These are phyloP conservation scores for Stevia rebaudiana DNA, from an alignment of 140 eudicot genomes.

Conservation along the genomic window DNA sequence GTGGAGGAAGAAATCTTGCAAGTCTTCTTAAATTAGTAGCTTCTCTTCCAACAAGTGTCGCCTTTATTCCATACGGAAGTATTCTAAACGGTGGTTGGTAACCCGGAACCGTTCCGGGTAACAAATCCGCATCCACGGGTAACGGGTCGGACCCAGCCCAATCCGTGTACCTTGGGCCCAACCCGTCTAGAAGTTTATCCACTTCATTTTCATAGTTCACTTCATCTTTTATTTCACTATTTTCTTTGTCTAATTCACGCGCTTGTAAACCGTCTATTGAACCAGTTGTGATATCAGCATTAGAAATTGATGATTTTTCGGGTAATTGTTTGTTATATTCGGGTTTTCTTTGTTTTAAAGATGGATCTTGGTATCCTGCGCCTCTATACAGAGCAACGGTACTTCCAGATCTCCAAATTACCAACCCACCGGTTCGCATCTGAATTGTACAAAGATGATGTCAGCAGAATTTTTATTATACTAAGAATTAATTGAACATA, in stretches of 20 bases:
- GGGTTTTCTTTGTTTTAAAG: slow-evolving; percentile 27
- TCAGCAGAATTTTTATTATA: background rate
- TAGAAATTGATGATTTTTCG: slow-evolving; percentile 21
- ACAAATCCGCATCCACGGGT: slow-evolving; percentile 97
- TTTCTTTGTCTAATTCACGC: slow-evolving; percentile 28
- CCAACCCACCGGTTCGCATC: slow-evolving; percentile 87
- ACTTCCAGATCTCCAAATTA: slow-evolving; percentile 93
- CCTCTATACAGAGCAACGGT: slow-evolving; percentile 75
- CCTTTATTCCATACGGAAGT: slow-evolving; percentile 79
- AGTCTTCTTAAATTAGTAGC: slow-evolving; percentile 76
- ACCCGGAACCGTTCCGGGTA: slow-evolving; percentile 56
- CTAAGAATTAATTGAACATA: background rate
- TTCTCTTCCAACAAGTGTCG: slow-evolving; percentile 53
- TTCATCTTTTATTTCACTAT: slow-evolving; percentile 23
- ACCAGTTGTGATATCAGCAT: slow-evolving; percentile 13
- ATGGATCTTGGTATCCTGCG: slow-evolving; percentile 55
- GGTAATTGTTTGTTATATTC: slow-evolving; percentile 25
- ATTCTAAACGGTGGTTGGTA: slow-evolving; percentile 78
- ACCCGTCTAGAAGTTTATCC: slow-evolving; percentile 60
- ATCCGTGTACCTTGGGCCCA: slow-evolving; percentile 82
- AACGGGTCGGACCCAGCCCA: slow-evolving; percentile 86
- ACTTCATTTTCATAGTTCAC: slow-evolving; percentile 71
- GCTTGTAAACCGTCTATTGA: slow-evolving; percentile 24
- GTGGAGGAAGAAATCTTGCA: slow-evolving; percentile 84
- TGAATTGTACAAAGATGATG: slow-evolving; percentile 16